A percentile compares a stretch with the other conserved stretches of the same genome.
Evolutionary conservation across 306 rosid genomes (phyloP).

Genomic region (Trifolium repens): DNA sequence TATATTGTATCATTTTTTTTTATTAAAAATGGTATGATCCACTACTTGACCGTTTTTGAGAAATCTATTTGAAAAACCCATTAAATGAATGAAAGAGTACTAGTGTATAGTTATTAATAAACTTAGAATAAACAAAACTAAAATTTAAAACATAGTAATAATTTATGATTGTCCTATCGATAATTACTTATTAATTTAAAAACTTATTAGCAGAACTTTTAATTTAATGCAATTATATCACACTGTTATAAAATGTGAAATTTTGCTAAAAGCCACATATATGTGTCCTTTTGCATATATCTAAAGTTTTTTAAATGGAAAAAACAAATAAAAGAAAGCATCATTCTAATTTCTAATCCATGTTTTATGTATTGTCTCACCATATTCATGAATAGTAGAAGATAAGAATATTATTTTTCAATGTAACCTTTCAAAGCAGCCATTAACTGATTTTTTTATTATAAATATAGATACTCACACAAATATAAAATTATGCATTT

Average conservation of each 20-base stretch:
- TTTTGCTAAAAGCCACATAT: background rate
- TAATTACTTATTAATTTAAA: no score
- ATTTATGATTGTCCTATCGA: no score
- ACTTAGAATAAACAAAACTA: no score
- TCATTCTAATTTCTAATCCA: background rate
- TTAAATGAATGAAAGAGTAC: no score
- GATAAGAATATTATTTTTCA: background rate
- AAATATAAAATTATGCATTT: background rate
- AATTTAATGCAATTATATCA: no score
- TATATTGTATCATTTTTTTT: no score
- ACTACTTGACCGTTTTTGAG: no score
- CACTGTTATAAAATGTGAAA: background rate
- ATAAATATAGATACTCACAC: background rate
- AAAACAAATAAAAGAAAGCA: background rate
- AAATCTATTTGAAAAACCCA: no score
- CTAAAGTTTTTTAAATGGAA: background rate
- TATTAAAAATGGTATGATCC: no score
- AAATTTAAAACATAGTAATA: no score
- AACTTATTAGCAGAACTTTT: no score
- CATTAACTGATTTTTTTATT: background rate
- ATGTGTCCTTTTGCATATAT: constrained; percentile 1
- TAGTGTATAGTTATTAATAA: no score
- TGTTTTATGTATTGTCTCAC: background rate
- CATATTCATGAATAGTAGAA: background rate
- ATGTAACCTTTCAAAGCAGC: background rate